phyloP scores from a whole-genome alignment of 805 yeast species.

The Suhomyces kilbournensis region DNA sequence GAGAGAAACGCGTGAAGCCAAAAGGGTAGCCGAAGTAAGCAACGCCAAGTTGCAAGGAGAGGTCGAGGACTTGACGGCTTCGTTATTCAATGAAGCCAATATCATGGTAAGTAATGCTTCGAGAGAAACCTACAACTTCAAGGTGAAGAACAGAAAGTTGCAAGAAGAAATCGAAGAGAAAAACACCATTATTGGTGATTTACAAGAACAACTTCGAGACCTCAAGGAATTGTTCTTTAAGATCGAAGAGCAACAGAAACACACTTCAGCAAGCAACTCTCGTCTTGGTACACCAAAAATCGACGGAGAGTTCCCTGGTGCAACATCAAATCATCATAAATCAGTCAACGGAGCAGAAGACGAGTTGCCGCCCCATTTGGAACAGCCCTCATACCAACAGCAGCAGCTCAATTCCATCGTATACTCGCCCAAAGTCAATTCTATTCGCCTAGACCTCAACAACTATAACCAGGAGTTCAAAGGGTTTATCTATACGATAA shows the following conservation, averaged over 20 bases:
- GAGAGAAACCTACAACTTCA: constrained; percentile 57
- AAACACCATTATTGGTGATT: constrained; percentile 59
- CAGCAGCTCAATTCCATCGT: constrained; percentile 22
- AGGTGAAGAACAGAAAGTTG: constrained; percentile 56
- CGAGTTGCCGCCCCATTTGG: constrained; percentile 1
- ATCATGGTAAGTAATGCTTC: constrained; percentile 80
- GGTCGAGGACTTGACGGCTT: constrained; percentile 75
- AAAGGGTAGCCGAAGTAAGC: constrained; percentile 54
- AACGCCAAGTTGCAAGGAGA: constrained; percentile 62
- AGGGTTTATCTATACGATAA: constrained; percentile 33
- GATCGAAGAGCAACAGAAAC: constrained; percentile 43
- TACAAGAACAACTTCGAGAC: constrained; percentile 65
- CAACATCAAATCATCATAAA: background rate
- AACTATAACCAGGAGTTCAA: constrained; percentile 44
- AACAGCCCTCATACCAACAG: constrained; percentile 7
- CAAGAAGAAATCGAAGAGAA: constrained; percentile 58
- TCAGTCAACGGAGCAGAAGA: background rate
- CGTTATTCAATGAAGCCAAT: constrained; percentile 81
- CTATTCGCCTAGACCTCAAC: constrained; percentile 44
- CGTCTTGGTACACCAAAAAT: constrained; percentile 5
- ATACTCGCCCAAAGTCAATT: constrained; percentile 33
- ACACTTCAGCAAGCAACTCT: background rate
- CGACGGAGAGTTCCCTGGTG: constrained; percentile 4
- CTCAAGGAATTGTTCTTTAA: constrained; percentile 58
- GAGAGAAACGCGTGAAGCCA: constrained; percentile 24